These are phyloP conservation scores for Ciborinia camelliae DNA, from an alignment of 2,329 filamentous ascomycete species.

Conservation along the genomic window DNA sequence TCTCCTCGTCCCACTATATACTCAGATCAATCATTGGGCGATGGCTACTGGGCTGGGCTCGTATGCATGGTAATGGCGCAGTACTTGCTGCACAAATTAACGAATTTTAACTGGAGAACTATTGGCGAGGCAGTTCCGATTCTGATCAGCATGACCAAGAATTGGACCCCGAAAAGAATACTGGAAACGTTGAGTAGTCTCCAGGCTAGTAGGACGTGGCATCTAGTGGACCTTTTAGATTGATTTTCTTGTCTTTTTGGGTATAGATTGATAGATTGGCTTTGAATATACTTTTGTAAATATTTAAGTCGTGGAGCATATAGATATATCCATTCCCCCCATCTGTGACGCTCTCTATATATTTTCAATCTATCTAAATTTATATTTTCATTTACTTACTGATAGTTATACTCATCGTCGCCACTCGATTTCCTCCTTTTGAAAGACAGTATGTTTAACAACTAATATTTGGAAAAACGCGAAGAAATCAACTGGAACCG, in stretches of 20 bases:
- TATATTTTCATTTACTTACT: too few relatives aligned
- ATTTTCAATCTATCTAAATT: not conserved
- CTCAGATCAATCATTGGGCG: slow-evolving; percentile 15
- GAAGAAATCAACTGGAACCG: slow-evolving; percentile 12
- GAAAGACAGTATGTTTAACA: slow-evolving; percentile 2
- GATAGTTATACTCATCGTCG: slow-evolving; percentile 10
- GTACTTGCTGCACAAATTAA: slow-evolving; percentile 9
- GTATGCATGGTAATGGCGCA: slow-evolving; percentile 14
- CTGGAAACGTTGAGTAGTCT: too few relatives aligned
- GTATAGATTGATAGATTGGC: too few relatives aligned
- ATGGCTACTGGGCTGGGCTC: slow-evolving; percentile 13
- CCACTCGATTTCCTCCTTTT: not conserved
- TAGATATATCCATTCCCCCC: not conserved
- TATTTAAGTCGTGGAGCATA: too few relatives aligned
- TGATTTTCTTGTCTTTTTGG: too few relatives aligned
- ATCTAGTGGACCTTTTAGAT: too few relatives aligned
- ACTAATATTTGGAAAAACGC: slow-evolving; percentile 2
- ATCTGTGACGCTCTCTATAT: not conserved
- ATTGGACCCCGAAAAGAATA: slow-evolving; percentile 1
- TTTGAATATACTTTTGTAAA: too few relatives aligned
- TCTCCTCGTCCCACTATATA: slow-evolving; percentile 6
- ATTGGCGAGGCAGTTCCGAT: too few relatives aligned
- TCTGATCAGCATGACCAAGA: slow-evolving; percentile 13
- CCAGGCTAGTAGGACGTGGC: too few relatives aligned
- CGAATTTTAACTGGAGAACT: slow-evolving; percentile 15